These are phyloP conservation scores for Candida arabinofermentans DNA, from an alignment of 805 yeast species.

Conservation along the genomic window DNA sequence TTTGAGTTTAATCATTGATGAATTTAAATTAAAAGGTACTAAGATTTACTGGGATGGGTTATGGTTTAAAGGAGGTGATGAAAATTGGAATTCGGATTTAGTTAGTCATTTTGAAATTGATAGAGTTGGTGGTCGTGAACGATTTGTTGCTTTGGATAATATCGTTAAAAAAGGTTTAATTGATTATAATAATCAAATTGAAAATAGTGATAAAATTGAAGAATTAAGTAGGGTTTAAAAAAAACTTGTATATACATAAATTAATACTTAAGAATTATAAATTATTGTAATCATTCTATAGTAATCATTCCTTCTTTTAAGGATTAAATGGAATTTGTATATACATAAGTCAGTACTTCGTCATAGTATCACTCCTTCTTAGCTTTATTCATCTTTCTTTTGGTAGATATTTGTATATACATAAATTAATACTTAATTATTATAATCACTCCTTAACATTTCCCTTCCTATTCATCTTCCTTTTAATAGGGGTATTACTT, in stretches of 20 bases:
- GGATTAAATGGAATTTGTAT: too few relatives aligned
- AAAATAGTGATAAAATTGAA: constrained; percentile 2
- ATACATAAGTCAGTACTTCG: too few relatives aligned
- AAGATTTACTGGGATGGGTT: constrained; percentile 76
- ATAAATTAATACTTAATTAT: neutral
- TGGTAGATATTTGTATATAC: neutral
- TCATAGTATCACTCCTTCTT: too few relatives aligned
- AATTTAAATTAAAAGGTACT: constrained; percentile 41
- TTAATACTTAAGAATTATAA: neutral
- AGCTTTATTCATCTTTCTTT: neutral
- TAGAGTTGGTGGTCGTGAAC: constrained; percentile 58
- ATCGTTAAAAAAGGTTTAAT: constrained; percentile 36
- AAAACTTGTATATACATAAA: neutral
- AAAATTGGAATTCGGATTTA: constrained; percentile 60
- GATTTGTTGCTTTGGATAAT: constrained; percentile 60
- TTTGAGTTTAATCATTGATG: constrained; percentile 64
- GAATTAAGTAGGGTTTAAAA: neutral
- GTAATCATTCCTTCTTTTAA: too few relatives aligned
- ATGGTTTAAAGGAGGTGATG: constrained; percentile 82
- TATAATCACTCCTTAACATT: neutral
- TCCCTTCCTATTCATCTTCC: constrained; percentile 4
- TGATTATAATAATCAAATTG: constrained; percentile 12
- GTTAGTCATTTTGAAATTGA: constrained; percentile 60
- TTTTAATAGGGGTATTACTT: too few relatives aligned
- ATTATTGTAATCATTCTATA: too few relatives aligned